Evolutionary conservation across 495 filamentous ascomycete genomes (phyloP).

Genomic region (Tetracladium marchalianum): DNA sequence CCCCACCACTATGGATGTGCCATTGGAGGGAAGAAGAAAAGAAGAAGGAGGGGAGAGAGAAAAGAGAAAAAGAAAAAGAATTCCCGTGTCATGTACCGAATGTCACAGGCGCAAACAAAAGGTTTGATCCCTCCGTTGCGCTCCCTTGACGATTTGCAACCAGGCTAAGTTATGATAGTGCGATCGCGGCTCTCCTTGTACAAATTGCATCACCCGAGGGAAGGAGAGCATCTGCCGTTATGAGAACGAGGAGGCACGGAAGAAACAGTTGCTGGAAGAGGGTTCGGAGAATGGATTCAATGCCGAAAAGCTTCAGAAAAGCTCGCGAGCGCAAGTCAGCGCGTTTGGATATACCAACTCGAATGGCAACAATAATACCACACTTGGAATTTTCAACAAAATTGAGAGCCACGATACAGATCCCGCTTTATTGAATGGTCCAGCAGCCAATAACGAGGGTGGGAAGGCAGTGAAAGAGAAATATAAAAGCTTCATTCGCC

Average conservation of each 20-base stretch:
- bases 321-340: conserved; percentile 15
- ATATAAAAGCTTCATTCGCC: conserved; percentile 42
- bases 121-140: conserved; percentile 21
- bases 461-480: conserved; percentile 31
- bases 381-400: conserved; percentile 38
- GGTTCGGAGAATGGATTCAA: no score
- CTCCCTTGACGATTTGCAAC: neutral
- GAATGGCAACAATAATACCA: conserved; percentile 30
- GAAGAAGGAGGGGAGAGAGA: conserved; percentile 9
- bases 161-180: conserved; percentile 27
- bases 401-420: conserved; percentile 29
- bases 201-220: conserved; percentile 46
- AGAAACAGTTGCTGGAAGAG: conserved; percentile 26
- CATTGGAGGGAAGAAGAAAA: no score
- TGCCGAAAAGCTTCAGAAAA: conserved; percentile 4
- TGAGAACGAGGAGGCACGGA: conserved; percentile 37
- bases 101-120: conserved; percentile 57
- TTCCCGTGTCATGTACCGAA: conserved; percentile 52
- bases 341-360: conserved; percentile 37
- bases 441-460: conserved; percentile 12
- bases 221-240: conserved; percentile 39
- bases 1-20: conserved; percentile 4
- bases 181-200: conserved; percentile 50
- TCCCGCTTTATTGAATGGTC: conserved; percentile 10
- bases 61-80: conserved; percentile 46